These are phyloP conservation scores for Polyporus arcularius DNA, from an alignment of 768 basidiomycete species.

Conservation along the genomic window DNA sequence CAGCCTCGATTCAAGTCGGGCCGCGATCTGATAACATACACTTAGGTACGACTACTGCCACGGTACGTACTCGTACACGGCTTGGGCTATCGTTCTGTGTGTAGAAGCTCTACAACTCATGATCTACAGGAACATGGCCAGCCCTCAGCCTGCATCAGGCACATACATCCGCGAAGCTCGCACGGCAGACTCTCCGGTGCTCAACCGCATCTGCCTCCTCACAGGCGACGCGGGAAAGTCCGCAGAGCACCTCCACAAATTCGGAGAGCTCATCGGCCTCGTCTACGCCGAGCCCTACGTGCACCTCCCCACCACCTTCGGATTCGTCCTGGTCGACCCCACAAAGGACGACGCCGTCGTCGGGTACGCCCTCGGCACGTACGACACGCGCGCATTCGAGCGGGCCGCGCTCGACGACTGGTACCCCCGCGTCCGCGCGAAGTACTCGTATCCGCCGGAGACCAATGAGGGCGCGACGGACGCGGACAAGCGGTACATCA, in stretches of 20 bases:
- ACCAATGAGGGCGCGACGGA: conserved; percentile 22
- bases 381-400: conserved; percentile 69
- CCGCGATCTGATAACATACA: too few relatives aligned
- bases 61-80: too few relatives aligned
- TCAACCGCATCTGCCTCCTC: conserved; percentile 74
- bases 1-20: too few relatives aligned
- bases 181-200: conserved; percentile 51
- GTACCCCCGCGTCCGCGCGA: conserved; percentile 64
- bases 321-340: conserved; percentile 63
- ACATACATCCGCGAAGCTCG: conserved; percentile 54
- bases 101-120: too few relatives aligned
- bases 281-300: conserved; percentile 79
- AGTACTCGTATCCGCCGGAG: conserved; percentile 43
- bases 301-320: conserved; percentile 64
- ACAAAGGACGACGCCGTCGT: conserved; percentile 45
- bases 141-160: not conserved
- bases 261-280: conserved; percentile 66
- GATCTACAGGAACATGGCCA: not conserved
- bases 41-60: too few relatives aligned
- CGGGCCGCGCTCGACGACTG: conserved; percentile 53
- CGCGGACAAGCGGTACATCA: conserved; percentile 44
- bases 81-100: too few relatives aligned
- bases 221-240: conserved; percentile 73
- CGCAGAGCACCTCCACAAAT: conserved; percentile 61
- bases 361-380: conserved; percentile 71